Conservation (phyloP, 768 basidiomycete species). For the Guyanaporus albipodus region DNA sequence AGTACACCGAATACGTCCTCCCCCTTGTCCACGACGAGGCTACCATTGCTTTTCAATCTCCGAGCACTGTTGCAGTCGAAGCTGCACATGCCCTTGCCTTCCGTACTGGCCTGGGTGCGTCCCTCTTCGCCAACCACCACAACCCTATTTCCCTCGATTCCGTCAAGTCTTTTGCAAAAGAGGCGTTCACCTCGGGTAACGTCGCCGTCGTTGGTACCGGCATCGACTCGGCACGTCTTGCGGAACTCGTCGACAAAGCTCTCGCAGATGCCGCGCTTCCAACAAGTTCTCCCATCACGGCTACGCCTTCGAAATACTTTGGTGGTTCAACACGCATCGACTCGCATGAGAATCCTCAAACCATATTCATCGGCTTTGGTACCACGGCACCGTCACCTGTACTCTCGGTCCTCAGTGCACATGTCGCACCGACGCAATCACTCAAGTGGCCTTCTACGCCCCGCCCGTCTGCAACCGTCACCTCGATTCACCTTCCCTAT, state of each 20-base stretch:
- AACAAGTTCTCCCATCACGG: constrained; percentile 33
- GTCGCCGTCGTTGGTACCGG: constrained; percentile 86
- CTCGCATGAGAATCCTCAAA: constrained; percentile 58
- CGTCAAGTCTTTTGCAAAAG: constrained; percentile 67
- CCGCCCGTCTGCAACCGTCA: constrained; percentile 59
- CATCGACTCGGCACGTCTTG: constrained; percentile 67
- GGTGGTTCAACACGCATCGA: constrained; percentile 86
- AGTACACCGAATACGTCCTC: constrained; percentile 70
- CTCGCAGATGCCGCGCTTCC: constrained; percentile 40
- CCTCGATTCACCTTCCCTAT: constrained; percentile 80
- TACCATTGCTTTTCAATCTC: constrained; percentile 52
- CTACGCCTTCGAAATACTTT: constrained; percentile 48
- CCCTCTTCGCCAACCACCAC: constrained; percentile 80
- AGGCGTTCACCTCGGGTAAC: constrained; percentile 74
- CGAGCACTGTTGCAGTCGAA: constrained; percentile 74
- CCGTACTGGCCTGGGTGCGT: constrained; percentile 89
- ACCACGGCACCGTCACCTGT: constrained; percentile 63
- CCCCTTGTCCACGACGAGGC: constrained; percentile 71
- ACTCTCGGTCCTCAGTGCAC: constrained; percentile 73
- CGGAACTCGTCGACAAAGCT: constrained; percentile 66
- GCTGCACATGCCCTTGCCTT: constrained; percentile 88
- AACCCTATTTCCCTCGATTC: constrained; percentile 59
- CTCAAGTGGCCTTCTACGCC: constrained; percentile 81
- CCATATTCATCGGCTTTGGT: constrained; percentile 88
- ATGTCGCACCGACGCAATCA: constrained; percentile 73